phyloP scores from a whole-genome alignment of 1,139 yeast genomes.

The Protomyces arabidopsidicola region DNA sequence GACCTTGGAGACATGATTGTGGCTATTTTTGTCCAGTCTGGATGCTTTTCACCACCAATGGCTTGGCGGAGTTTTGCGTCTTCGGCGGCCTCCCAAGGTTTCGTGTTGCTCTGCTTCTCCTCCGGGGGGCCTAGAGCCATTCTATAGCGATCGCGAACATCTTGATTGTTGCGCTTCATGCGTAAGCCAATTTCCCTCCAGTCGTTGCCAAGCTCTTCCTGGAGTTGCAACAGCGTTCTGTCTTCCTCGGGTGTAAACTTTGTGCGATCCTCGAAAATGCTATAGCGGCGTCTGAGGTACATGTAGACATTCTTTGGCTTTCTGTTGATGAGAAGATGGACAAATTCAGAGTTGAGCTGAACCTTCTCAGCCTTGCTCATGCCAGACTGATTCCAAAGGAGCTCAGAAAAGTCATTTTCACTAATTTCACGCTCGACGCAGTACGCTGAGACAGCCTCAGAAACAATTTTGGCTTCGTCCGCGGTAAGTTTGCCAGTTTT shows the following conservation, averaged over 20 bases:
- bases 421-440: slow-evolving; percentile 4
- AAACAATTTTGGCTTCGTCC: not conserved
- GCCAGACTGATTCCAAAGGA: slow-evolving; percentile 4
- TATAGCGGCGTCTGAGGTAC: slow-evolving; percentile 7
- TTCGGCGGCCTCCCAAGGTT: not conserved
- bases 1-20: not conserved
- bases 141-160: slow-evolving; percentile 15
- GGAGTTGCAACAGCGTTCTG: not conserved
- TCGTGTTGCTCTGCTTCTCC: not conserved
- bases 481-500: slow-evolving; percentile 4
- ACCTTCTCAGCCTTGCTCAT: not conserved
- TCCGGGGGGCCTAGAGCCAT: not conserved
- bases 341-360: slow-evolving; percentile 1
- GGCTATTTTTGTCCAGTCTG: not conserved
- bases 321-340: not conserved
- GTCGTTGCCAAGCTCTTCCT: slow-evolving; percentile 4
- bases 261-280: not conserved
- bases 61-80: not conserved
- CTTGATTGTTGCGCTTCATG: slow-evolving; percentile 8
- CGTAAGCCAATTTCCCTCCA: slow-evolving; percentile 6
- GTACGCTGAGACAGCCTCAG: slow-evolving; percentile 5
- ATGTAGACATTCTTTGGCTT: slow-evolving; percentile 6
- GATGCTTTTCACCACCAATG: not conserved
- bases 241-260: slow-evolving; percentile 14
- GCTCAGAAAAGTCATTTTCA: slow-evolving; percentile 4